Conservation (phyloP, 345 rosid species). For the Arabidopsis suecica region DNA sequence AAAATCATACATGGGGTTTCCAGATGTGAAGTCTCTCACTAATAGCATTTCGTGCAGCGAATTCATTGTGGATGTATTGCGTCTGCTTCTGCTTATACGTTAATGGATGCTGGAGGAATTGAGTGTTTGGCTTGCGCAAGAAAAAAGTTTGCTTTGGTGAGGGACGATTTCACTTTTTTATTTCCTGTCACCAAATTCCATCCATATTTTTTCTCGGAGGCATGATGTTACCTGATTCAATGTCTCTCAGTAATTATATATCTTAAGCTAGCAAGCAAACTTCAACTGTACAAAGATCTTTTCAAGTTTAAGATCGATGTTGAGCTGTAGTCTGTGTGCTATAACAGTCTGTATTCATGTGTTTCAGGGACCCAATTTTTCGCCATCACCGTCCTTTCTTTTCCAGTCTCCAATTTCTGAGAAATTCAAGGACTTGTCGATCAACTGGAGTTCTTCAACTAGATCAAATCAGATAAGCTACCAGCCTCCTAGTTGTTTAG, state of each 20-base stretch:
- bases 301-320: slow-evolving; percentile 11
- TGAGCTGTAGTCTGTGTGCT: slow-evolving; percentile 7
- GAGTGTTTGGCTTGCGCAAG: slow-evolving; percentile 80
- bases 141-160: slow-evolving; percentile 68
- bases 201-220: neutral
- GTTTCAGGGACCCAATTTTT: slow-evolving; percentile 64
- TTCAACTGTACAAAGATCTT: slow-evolving; percentile 28
- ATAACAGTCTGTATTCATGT: slow-evolving; percentile 35
- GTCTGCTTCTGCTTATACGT: slow-evolving; percentile 56
- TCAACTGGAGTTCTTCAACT: slow-evolving; percentile 68
- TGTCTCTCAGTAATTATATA: slow-evolving; percentile 6
- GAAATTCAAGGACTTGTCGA: slow-evolving; percentile 58
- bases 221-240: slow-evolving; percentile 13
- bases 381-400: slow-evolving; percentile 54
- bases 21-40: slow-evolving; percentile 33
- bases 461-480: slow-evolving; percentile 78
- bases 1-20: slow-evolving; percentile 23
- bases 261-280: slow-evolving; percentile 19
- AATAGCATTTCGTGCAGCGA: slow-evolving; percentile 54
- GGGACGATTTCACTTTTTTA: slow-evolving; percentile 39
- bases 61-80: slow-evolving; percentile 97
- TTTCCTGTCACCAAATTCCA: slow-evolving; percentile 7
- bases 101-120: slow-evolving; percentile 95
- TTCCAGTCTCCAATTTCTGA: slow-evolving; percentile 58
- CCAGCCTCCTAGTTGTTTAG: slow-evolving; percentile 75